These are phyloP conservation scores for Solanum virginianum DNA, from an alignment of 257 asterid species.

Conservation along the genomic window DNA sequence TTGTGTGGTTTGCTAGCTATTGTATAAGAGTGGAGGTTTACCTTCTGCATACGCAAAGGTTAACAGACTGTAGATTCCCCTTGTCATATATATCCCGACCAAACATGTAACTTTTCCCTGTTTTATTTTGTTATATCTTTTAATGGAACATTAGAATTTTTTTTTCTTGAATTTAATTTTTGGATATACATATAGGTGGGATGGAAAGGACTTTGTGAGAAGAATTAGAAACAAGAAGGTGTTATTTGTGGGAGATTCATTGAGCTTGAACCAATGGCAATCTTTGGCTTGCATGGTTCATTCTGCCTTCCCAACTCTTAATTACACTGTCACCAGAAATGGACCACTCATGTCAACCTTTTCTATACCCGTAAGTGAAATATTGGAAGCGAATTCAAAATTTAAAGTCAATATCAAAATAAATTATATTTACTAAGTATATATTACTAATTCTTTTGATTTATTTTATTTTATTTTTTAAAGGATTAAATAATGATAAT, in stretches of 20 bases:
- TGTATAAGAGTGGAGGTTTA: too few species aligned
- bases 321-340: neutral
- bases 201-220: constrained; percentile 3
- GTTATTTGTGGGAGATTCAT: constrained; percentile 27
- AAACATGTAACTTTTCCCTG: neutral
- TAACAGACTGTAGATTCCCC: too few species aligned
- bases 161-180: neutral
- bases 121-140: neutral
- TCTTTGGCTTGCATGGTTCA: constrained; percentile 30
- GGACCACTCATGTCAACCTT: constrained; percentile 13
- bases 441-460: neutral
- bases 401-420: neutral
- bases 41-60: too few species aligned
- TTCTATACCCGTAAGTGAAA: constrained; percentile 9
- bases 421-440: neutral
- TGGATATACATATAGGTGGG: constrained; percentile 4
- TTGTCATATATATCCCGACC: too few species aligned
- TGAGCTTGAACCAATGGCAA: constrained; percentile 28
- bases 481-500: too few species aligned
- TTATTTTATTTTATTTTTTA: too few species aligned
- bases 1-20: too few species aligned
- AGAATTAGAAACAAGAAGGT: constrained; percentile 8
- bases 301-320: neutral
- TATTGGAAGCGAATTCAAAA: neutral
- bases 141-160: neutral